Base-by-base conservation (phyloP, 2,329 filamentous ascomycete genomes). In the Clarireedia sp. region DNA sequence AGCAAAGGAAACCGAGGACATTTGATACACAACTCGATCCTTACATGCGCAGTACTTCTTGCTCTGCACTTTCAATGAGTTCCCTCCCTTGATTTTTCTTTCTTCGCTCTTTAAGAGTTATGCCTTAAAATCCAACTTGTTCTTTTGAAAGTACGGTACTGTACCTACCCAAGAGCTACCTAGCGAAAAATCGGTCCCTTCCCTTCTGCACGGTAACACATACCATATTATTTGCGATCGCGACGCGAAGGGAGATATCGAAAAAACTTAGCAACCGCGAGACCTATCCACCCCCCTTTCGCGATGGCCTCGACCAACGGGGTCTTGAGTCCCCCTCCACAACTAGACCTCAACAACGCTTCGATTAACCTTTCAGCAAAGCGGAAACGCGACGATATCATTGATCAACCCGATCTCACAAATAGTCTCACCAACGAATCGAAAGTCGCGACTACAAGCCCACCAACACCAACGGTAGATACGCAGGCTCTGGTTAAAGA, bases 351-450 rank as follows among this genome's bases (percentile, higher is more conserved):
- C 40, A 48, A 61, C 38, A 56, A 60, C 50, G 53, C 63, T 38
- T 60, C 65, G 23, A 63, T 69, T 50, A 65, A 67, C 52, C 63
- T 73, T 36, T 68, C 74, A 24, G 71, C 72, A 56, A 84, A 84
- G 72, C 74, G 81, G 68, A 84, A 84, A 72, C 80, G 80, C 74
- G 78, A 81, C 64, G 69, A 71, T 49, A 72, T 67, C 57, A 73
- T 75, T 61, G 74, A 74, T 47, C 64, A 57, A 52, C 59, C 63
- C 19, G 51, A 63, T 56, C 62, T 64, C 26, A 46, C 54, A 45
- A 67, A 68, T 60, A 60, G 65, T 56, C 52, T 57, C 51, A 21
- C 37, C 45, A 36, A 48, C 21, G 58, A 64, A 51, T 63, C 62
- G 48, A 62, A 62, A 49, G 57, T 48, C 41, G 40, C 52, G 41